phyloP scores from a whole-genome alignment of 2,329 filamentous ascomycete species.

The Tolypocladium nubicola region DNA sequence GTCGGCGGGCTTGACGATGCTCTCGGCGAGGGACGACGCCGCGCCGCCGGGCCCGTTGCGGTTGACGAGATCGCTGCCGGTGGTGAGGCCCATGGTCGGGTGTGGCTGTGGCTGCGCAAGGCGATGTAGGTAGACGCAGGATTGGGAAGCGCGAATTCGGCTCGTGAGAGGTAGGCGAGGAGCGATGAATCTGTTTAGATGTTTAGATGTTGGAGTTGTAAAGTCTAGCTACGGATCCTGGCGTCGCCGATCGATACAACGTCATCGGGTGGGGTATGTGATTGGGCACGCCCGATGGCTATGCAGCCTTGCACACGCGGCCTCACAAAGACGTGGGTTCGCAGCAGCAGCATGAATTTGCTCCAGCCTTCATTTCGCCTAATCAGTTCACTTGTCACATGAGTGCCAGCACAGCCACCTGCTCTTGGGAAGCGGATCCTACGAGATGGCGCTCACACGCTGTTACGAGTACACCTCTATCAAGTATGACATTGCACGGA shows the following conservation, averaged over 20 bases:
- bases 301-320: not conserved
- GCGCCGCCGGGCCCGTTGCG: conserved; percentile 36
- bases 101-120: not conserved
- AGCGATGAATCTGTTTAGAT: not conserved
- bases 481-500: too few species aligned
- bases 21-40: conserved; percentile 36
- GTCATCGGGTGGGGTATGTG: not conserved
- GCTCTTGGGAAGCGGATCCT: not conserved
- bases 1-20: conserved; percentile 38
- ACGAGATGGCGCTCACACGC: not conserved
- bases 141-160: not conserved
- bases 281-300: not conserved
- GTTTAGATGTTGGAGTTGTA: not conserved
- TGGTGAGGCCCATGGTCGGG: conserved; percentile 11
- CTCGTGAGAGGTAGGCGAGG: not conserved
- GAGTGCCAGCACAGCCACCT: not conserved
- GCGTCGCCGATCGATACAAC: not conserved
- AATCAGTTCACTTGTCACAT: not conserved
- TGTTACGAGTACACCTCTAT: too few species aligned
- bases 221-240: not conserved
- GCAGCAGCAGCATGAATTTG: not conserved
- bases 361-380: not conserved
- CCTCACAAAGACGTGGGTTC: not conserved
- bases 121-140: not conserved
- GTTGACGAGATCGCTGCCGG: conserved; percentile 12